Conservation (phyloP, 768 basidiomycete species). For the Neoboletus brunneissimus region DNA sequence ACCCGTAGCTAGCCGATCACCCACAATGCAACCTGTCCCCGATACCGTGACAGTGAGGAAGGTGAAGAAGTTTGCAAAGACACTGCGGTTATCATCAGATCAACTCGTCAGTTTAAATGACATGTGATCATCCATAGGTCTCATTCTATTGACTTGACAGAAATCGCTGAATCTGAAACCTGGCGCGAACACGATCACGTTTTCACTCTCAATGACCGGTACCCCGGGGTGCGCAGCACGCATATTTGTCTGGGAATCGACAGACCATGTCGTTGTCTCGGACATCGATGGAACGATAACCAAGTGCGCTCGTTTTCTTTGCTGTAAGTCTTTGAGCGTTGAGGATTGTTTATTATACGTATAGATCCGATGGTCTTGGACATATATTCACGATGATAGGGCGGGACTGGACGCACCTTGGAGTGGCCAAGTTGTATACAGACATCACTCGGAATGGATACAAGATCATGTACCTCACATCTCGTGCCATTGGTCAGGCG, state of each 20-base stretch:
- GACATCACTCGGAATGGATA: slow-evolving; percentile 95
- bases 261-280: slow-evolving; percentile 86
- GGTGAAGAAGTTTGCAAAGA: slow-evolving; percentile 79
- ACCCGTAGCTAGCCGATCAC: slow-evolving; percentile 29
- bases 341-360: neutral
- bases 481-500: slow-evolving; percentile 95
- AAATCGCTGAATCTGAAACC: slow-evolving; percentile 82
- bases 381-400: slow-evolving; percentile 98
- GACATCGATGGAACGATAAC: slow-evolving; percentile 99
- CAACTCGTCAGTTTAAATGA: slow-evolving; percentile 64
- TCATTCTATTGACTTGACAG: slow-evolving; percentile 37
- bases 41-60: slow-evolving; percentile 6
- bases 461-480: slow-evolving; percentile 97
- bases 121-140: neutral
- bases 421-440: slow-evolving; percentile 95
- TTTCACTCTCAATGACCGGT: slow-evolving; percentile 84
- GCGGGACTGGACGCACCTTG: slow-evolving; percentile 96
- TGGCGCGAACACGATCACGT: slow-evolving; percentile 89
- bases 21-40: slow-evolving; percentile 28
- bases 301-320: slow-evolving; percentile 57
- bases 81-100: slow-evolving; percentile 87
- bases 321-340: neutral
- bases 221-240: slow-evolving; percentile 83
- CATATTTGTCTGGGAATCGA: slow-evolving; percentile 95
- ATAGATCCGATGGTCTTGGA: slow-evolving; percentile 90